Base-by-base conservation (phyloP, 371 early-diverging fungal species). In the Mucor saturninus region DNA sequence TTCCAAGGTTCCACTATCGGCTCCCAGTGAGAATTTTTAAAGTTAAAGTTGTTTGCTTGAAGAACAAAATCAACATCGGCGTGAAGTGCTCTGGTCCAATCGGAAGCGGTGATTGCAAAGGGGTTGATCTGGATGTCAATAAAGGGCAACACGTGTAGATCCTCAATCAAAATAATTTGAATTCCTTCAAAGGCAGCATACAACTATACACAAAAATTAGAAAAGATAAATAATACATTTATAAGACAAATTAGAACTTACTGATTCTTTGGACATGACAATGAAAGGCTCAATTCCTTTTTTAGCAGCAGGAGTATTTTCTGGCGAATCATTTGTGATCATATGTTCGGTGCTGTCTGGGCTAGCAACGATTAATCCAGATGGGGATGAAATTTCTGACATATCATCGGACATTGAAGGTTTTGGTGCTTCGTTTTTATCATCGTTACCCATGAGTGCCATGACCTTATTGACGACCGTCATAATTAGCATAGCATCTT, bases 21-120 rank as follows among this genome's bases (percentile, higher is more conserved):
- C 68, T 96, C 96, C 96, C 96, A 96, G 63, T 93, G 92, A 32
- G 95, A 94, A 71, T 91, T 93, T 61, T 87, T 87, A 45, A 91
- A 75, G 72, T 96, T 95, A 62, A 91, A 96, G 73, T 89, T 93
- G 70, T 96, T 96, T 55, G 89, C 87, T 43, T 89, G 83, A 40
- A 95, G 57, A 26, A 79, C 72, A 21, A 98, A 71, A 5, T 86
- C 79, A 6, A 89, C 85, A 64, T 91, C 87, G 9, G 94, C 86
- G 21, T 87, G 83, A 64, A 95, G 75, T 43, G 74, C 64, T 29
- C 86, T 67, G 2, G 88, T 85, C 95, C 95, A 95, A 70, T 95
- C 91, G 0, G 85, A 68, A 0, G 85, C 79, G 21, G 85, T 81
- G 29, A 92, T 72, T 0, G 83, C 71, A 65, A 93, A 86, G 46